These are phyloP conservation scores for Venturia aucupariae DNA, from an alignment of 2,329 filamentous ascomycete species.

Conservation along the genomic window DNA sequence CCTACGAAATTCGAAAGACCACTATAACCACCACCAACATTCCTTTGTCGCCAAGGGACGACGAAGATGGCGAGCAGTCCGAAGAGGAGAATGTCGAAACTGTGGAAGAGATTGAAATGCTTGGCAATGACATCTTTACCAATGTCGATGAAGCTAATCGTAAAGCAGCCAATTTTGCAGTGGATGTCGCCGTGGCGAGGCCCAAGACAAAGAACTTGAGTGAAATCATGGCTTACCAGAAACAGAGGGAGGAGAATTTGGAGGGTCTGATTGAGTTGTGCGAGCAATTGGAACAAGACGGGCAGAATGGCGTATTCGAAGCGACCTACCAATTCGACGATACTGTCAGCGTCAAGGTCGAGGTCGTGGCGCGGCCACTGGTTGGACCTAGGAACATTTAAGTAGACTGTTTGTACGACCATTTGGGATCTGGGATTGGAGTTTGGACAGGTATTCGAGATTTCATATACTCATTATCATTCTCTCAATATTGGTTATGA, in stretches of 20 bases:
- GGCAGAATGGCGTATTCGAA: background rate
- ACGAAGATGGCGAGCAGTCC: background rate
- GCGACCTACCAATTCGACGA: background rate
- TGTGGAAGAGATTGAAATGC: background rate
- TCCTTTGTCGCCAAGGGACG: background rate
- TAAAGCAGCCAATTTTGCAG: background rate
- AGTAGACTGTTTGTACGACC: background rate
- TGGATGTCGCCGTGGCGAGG: background rate
- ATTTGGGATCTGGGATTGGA: background rate
- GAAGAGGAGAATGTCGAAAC: background rate
- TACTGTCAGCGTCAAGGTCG: background rate
- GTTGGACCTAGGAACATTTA: background rate
- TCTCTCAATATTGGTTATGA: background rate
- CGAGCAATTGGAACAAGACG: background rate
- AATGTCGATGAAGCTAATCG: slow-evolving; percentile 1
- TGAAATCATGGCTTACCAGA: background rate
- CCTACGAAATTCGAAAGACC: background rate
- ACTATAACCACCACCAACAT: background rate
- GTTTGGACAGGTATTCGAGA: background rate
- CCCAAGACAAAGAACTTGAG: background rate
- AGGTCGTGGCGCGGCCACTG: background rate
- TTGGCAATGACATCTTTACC: background rate
- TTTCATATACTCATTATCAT: background rate
- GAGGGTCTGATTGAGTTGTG: background rate
- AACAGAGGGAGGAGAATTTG: background rate